These are phyloP conservation scores for Ascosphaera acerosa DNA, from an alignment of 2,329 filamentous ascomycete species.

Conservation along the genomic window DNA sequence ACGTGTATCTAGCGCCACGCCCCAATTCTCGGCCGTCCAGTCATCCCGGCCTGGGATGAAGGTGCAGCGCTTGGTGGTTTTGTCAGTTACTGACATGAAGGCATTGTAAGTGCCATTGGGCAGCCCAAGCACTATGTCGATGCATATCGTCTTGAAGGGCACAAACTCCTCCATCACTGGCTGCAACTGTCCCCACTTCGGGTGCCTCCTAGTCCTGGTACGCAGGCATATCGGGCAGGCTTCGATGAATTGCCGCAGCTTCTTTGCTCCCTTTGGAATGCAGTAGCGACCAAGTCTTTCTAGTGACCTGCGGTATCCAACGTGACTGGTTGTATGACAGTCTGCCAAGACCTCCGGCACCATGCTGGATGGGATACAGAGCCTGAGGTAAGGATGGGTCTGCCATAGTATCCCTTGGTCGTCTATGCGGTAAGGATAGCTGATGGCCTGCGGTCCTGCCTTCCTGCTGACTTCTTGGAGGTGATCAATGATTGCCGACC, in stretches of 20 bases:
- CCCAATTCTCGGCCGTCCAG: slow-evolving; percentile 1
- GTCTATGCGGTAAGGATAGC: no score
- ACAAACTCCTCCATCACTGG: background rate
- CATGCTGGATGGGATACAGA: background rate
- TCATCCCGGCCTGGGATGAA: background rate
- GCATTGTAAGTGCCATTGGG: background rate
- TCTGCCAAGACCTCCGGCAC: background rate
- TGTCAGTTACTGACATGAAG: background rate
- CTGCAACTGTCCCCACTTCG: background rate
- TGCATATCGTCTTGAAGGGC: background rate
- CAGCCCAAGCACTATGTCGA: slow-evolving; percentile 1
- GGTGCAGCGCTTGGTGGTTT: background rate
- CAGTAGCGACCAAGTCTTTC: background rate
- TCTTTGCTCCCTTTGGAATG: background rate
- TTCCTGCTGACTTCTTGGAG: no score
- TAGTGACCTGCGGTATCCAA: background rate
- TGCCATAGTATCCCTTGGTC: background rate
- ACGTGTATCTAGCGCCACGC: background rate
- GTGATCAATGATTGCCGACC: no score
- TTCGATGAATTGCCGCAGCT: slow-evolving; percentile 5
- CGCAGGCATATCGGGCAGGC: slow-evolving; percentile 3
- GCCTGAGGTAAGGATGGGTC: background rate
- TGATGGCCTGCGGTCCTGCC: no score
- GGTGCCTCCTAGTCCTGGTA: background rate
- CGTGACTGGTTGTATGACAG: background rate